phyloP scores from a whole-genome alignment of 148 eudicot species.

The Diospyros kaki region DNA sequence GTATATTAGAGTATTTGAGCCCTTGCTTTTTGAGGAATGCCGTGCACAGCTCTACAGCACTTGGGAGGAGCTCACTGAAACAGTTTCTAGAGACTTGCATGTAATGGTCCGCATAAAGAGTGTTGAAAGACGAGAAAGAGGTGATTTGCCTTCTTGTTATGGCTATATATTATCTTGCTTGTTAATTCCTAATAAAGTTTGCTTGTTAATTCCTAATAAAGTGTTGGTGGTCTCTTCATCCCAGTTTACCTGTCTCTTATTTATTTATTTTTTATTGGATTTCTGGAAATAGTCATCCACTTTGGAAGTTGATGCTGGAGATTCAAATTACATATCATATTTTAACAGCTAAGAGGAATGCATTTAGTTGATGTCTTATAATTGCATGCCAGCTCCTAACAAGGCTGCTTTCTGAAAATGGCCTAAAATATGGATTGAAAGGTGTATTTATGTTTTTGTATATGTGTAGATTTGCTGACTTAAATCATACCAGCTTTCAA shows the following conservation, averaged over 20 bases:
- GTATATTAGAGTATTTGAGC: constrained; percentile 91
- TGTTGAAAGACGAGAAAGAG: constrained; percentile 95
- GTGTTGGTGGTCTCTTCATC: neutral
- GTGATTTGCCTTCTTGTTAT: constrained; percentile 26
- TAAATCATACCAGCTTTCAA: too few relatives aligned
- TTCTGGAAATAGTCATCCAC: neutral
- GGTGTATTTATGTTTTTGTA: too few relatives aligned
- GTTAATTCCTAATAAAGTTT: too few relatives aligned
- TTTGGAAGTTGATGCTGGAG: neutral
- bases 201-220: neutral
- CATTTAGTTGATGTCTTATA: too few relatives aligned
- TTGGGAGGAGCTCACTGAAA: constrained; percentile 90
- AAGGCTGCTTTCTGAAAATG: too few relatives aligned
- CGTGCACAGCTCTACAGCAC: constrained; percentile 97
- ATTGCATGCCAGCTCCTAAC: too few relatives aligned
- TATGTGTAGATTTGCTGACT: too few relatives aligned
- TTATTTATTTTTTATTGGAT: constrained; percentile 2
- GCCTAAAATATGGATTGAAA: too few relatives aligned
- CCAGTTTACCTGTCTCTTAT: neutral
- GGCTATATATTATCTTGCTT: neutral
- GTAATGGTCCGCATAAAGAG: constrained; percentile 69
- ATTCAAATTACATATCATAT: neutral
- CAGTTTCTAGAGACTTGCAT: constrained; percentile 63
- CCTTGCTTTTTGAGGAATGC: constrained; percentile 96
- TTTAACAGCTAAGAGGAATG: too few relatives aligned